These are phyloP conservation scores for Rhytidiadelphus loreus DNA, from an alignment of 225 moss, liverwort and hornwort genomes.

Conservation along the genomic window DNA sequence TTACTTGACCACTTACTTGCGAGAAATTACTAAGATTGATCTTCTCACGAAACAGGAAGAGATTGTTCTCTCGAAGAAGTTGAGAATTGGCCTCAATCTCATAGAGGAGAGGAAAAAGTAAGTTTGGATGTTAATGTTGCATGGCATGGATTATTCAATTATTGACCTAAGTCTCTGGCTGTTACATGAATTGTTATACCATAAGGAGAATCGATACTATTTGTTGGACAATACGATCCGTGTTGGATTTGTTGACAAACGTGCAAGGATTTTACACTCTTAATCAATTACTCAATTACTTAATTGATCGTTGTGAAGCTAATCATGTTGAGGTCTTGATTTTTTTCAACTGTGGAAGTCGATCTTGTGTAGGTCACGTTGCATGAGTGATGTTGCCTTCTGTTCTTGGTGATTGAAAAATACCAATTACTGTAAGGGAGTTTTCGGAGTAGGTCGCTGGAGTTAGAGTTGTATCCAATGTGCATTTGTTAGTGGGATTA, in stretches of 20 bases:
- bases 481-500: background rate
- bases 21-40: constrained; percentile 88
- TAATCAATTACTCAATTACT: background rate
- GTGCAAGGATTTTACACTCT: background rate
- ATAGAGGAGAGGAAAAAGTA: constrained; percentile 69
- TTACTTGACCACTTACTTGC: constrained; percentile 80
- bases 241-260: background rate
- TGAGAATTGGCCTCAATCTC: constrained; percentile 64
- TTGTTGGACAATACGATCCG: background rate
- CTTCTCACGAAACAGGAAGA: constrained; percentile 87
- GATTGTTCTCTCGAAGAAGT: constrained; percentile 67
- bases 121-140: background rate
- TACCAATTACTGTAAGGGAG: background rate
- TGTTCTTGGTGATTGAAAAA: background rate
- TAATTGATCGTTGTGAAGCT: background rate
- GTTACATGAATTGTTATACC: background rate
- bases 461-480: background rate
- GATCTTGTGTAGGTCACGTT: background rate
- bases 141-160: background rate
- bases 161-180: background rate
- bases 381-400: background rate
- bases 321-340: background rate
- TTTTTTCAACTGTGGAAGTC: background rate
- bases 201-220: background rate
- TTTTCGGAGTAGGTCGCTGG: background rate